Base-by-base conservation (phyloP, 345 rosid genomes). In the Murraya koenigii region DNA sequence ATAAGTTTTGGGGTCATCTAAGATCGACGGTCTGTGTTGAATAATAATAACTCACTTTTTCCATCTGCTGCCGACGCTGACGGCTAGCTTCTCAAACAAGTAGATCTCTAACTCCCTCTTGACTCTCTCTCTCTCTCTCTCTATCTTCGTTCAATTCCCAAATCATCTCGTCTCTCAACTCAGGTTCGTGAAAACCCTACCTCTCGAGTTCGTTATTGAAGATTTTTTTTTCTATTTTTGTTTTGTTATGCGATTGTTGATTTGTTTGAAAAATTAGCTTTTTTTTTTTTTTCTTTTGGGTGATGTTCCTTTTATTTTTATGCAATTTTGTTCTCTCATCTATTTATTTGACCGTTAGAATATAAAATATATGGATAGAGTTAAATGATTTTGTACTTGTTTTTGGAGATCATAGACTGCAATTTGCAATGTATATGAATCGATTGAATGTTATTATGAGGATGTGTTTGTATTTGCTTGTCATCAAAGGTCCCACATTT, bases 161-260 rank as follows among this genome's bases (percentile, higher is more conserved):
- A 66, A 8, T 54, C 72, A 13, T 66, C 47, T 66, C 64, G 32
- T 28, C 39, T 78, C 72, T 65, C 80, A 23, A 61, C 33, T 44
- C 44, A 52, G 81, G 81, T 78, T 20, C 70, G 15, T 55, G 14
- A n/a, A 25, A 35, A 41, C 81, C 77, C 69, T 65, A 52, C 56
- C 4, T 55, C 8, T 54, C 66, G 66, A 63, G 63, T 28, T 55
- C 35, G 8, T 28, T 28, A 30, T 14, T 55, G 39, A 2, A 19
- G 19, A 3, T 56, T 25, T 22, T 49, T 13, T 61, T 47, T 62
- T 52, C 4, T n/a, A 8, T 63, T 63, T 10, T 4, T 15, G 1
- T 30, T 63, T 19, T 75, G 63, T 19, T 75, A 22, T n/a, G 6
- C 15, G 49, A 15, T 52, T 33, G 13, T 52, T 30, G 11, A 41